Base-by-base conservation (phyloP, 2,329 filamentous ascomycete species). In the Ceratocystis papillata region DNA sequence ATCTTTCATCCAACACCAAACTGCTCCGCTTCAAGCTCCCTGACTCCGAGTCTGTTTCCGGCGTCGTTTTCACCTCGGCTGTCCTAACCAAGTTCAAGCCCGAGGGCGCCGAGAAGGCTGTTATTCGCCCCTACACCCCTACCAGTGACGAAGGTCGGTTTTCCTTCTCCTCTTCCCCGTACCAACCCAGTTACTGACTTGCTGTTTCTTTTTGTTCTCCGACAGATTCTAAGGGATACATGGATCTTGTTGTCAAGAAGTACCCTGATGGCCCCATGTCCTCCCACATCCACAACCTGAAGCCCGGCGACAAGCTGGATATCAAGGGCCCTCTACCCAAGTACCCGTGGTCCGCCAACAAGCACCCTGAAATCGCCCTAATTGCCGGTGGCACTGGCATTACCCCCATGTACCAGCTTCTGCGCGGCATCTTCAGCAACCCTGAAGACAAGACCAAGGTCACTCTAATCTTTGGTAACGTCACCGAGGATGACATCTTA, bases 401-500 rank as follows among this genome's bases (percentile, higher is more conserved):
- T 76, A 94, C 94, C 10, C 94, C 94, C 71, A 96, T 97, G 93
- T 97, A 89, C 82, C 94, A 99, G 81, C 86, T 99, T 59, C 81
- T 85, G 70, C 90, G 90, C 69, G 83, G 87, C 74, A 96, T 99
- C 79, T 96, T 97, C 86, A 90, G 87, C 78, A 96, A 96, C 83
- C 90, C 93, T 68, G 84, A 89, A 55, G 94, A 99, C 80, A 92
- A 94, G 84, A 99, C 94, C 72, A 96, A 96, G 81, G 91, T 99
- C 53, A 97, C 93, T 5, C 85, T 99, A 41, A 83, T 99, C 46
- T 96, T 93, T 74, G 94, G 90, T 71, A 99, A 97, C 79, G 78
- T 96, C 68, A 80, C 79, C 30, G 90, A 97, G 79, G 84, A 93
- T 70, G 94, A 99, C 74, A 96, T 99, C 69, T 81, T 99, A 63